phyloP scores from a whole-genome alignment of 352 stramenopile genomes.

The Halophytophthora batemanensis region DNA sequence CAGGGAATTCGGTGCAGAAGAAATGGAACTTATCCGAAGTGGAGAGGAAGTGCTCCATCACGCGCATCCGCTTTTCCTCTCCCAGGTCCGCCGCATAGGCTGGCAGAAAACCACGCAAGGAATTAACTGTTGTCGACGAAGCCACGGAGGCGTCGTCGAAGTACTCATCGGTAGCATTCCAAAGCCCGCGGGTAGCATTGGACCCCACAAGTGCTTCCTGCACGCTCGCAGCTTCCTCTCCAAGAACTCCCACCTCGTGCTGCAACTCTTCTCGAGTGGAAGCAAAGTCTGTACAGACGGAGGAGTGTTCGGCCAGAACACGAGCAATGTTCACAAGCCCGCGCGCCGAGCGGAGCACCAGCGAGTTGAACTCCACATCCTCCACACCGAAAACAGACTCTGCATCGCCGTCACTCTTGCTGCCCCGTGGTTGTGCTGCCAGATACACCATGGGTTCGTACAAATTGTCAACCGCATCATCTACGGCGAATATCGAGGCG shows the following conservation, averaged over 20 bases:
- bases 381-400: conserved; percentile 40
- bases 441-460: conserved; percentile 85
- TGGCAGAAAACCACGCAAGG: conserved; percentile 59
- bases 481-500: conserved; percentile 21
- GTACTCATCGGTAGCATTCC: conserved; percentile 58
- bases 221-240: conserved; percentile 23
- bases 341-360: conserved; percentile 62
- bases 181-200: conserved; percentile 40
- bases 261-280: conserved; percentile 41
- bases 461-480: conserved; percentile 45
- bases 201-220: conserved; percentile 42
- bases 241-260: conserved; percentile 35
- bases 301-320: conserved; percentile 60
- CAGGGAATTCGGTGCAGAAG: conserved; percentile 63
- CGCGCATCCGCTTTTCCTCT: conserved; percentile 49
- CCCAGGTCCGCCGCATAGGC: conserved; percentile 46
- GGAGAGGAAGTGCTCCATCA: conserved; percentile 70
- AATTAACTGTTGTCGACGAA: conserved; percentile 29
- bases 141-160: conserved; percentile 41
- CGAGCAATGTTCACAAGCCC: conserved; percentile 63
- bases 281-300: conserved; percentile 48
- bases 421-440: conserved; percentile 20
- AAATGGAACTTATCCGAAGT: conserved; percentile 66
- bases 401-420: conserved; percentile 1
- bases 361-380: conserved; percentile 81